Conservation (phyloP, 495 filamentous ascomycete species). For the Talaromyces trachyspermus region DNA sequence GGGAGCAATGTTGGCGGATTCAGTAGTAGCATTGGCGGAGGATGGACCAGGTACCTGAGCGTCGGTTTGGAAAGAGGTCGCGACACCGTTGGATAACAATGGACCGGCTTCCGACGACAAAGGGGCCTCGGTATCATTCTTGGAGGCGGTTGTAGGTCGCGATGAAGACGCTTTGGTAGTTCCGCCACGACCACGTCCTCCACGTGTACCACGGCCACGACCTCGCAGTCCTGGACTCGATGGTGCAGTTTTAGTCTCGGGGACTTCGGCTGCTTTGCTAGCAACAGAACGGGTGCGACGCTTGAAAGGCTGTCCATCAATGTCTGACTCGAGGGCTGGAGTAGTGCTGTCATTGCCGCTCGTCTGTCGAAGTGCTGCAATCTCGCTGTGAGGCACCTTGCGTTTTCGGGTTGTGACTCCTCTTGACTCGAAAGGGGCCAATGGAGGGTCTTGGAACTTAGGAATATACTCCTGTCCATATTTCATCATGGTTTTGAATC, state of each 20-base stretch:
- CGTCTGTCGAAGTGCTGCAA: conserved; percentile 20
- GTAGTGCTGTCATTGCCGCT: conserved; percentile 24
- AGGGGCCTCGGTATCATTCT: too few relatives aligned
- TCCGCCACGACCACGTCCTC: conserved; percentile 2
- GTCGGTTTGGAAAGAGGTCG: not conserved
- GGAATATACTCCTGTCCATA: conserved; percentile 29
- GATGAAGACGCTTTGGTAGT: too few relatives aligned
- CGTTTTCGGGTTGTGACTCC: conserved; percentile 42
- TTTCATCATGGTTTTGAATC: conserved; percentile 26
- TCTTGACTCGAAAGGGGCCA: conserved; percentile 41
- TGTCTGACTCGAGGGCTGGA: conserved; percentile 24
- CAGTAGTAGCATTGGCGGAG: not conserved
- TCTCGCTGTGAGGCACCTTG: conserved; percentile 35
- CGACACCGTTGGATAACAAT: too few relatives aligned
- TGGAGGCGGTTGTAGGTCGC: too few relatives aligned
- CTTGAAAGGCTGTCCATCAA: conserved; percentile 16
- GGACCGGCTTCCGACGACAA: too few relatives aligned
- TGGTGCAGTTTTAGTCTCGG: conserved; percentile 14
- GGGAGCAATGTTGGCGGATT: not conserved
- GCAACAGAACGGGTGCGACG: conserved; percentile 26
- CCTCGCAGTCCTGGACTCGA: conserved; percentile 16
- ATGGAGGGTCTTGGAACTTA: conserved; percentile 40
- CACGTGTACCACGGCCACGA: conserved; percentile 43
- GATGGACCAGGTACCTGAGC: not conserved
- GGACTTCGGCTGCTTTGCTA: conserved; percentile 21